Percentiles rank a stretch among this genome's conserved stretches.
Evolutionary conservation across 192 early-diverging fungal species (phyloP).

Genomic region (Haplosporangium gracile): DNA sequence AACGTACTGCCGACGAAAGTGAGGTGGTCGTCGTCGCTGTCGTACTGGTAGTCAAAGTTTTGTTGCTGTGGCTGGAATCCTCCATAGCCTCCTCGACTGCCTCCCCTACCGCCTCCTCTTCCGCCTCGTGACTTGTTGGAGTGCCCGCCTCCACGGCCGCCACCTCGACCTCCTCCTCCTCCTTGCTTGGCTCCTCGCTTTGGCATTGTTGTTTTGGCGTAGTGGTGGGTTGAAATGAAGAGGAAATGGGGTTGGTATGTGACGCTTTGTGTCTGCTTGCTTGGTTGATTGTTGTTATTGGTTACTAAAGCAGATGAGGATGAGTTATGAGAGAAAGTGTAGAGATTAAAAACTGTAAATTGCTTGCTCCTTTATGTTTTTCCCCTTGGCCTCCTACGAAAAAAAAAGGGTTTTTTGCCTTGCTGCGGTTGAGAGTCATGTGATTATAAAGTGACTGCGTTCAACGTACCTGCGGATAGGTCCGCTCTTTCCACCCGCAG

Average conservation of each 20-base stretch:
- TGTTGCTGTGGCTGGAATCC: constrained; percentile 11
- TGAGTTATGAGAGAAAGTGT: not conserved
- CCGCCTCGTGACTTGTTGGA: constrained; percentile 20
- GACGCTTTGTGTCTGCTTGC: not conserved
- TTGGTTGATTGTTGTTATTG: not conserved
- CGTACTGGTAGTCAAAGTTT: constrained; percentile 20
- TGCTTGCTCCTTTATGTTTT: not conserved
- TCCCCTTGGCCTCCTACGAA: not conserved
- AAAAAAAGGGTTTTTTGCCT: not conserved
- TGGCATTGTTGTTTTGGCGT: constrained; percentile 23
- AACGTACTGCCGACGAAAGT: constrained; percentile 25
- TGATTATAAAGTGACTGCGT: not conserved
- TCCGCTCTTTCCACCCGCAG: not conserved
- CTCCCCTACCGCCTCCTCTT: constrained; percentile 10
- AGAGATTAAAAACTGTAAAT: not conserved
- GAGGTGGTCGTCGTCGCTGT: constrained; percentile 39
- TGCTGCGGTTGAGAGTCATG: not conserved
- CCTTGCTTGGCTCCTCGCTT: constrained; percentile 35
- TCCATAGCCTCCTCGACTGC: constrained; percentile 10
- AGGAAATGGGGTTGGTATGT: not conserved
- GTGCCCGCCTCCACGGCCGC: constrained; percentile 24
- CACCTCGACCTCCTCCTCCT: constrained; percentile 24
- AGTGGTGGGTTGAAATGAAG: not conserved
- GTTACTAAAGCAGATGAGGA: not conserved
- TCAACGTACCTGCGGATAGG: not conserved